Base-by-base conservation (phyloP, 169 alveolate genomes). In the Babesia sp. region DNA sequence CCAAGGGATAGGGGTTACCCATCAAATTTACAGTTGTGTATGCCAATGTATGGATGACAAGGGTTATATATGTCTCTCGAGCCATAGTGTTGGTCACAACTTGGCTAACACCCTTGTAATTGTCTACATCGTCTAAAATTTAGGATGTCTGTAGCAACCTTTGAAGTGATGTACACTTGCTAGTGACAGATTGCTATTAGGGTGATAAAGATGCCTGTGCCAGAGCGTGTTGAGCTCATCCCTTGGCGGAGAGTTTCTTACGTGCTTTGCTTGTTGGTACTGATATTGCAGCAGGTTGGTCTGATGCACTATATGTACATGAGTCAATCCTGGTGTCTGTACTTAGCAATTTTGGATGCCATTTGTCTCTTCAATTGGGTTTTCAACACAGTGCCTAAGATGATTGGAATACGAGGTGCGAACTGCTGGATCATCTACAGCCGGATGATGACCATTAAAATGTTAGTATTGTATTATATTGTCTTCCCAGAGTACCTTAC, bases 381-480 rank as follows among this genome's bases (percentile, higher is more conserved):
- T 26, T 78, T 81, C 61, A 70, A 80, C 51, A 76, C 81, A 37
- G 63, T 81, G 16, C 93, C 90, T 20, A 68, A 72, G 55, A 70
- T 88, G 75, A 74, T 84, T 5, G 91, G 90, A 0, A 78, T 83
- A 39, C 71, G 82, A 46, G 93, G 93, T 3, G 90, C 91, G 16
- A 88, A 56, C 66, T 88, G 93, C 54, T 88, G 93, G 93, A 57
- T 84, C 33, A 36, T 84, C 18, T 84, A 88, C 71, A 85, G 84
- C 11, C 83, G 90, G 26, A 68, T 86, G 48, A 76, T 88, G 66
- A 80, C 91, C 11, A 51, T 88, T 12, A 88, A 88, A 75, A 63
- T 86, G 8, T 67, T 84, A 37, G 74, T 88, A 45, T 37, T 88
- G 48, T 84, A 83, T 54, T 84, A 78, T 39, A 73, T 85, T 74